Evolutionary conservation across 2,329 filamentous ascomycete genomes (phyloP).

Genomic region (Microdochium trichocladiopsis): DNA sequence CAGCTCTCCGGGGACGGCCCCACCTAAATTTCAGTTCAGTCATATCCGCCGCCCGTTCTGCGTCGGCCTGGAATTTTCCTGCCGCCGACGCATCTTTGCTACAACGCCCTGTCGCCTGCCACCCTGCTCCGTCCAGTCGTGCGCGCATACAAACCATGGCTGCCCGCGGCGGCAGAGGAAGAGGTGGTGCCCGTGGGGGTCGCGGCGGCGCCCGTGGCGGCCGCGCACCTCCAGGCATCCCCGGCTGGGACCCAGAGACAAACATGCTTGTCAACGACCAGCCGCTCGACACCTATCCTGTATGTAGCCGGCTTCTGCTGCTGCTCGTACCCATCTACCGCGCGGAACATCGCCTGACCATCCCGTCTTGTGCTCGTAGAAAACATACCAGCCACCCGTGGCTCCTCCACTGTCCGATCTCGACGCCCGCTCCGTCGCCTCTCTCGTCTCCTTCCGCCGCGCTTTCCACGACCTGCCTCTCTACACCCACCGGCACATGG

Average conservation of each 20-base stretch:
- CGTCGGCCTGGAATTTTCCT: not conserved
- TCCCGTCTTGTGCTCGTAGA: no score
- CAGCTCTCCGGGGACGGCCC: not conserved
- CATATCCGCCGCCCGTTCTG: conserved; percentile 2
- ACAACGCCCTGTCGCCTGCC: not conserved
- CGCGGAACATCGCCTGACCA: no score
- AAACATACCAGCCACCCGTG: conserved; percentile 37
- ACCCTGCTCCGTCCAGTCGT: not conserved
- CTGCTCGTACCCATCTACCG: not conserved
- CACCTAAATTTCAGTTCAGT: not conserved
- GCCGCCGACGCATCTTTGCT: not conserved
- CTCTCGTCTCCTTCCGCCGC: conserved; percentile 48
- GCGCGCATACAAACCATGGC: conserved; percentile 31
- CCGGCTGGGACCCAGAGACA: conserved; percentile 46
- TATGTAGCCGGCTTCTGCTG: conserved; percentile 21
- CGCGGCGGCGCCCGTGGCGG: conserved; percentile 39
- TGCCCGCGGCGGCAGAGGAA: conserved; percentile 42
- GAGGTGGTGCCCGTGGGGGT: conserved; percentile 38
- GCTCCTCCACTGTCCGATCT: conserved; percentile 32
- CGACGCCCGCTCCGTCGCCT: conserved; percentile 40
- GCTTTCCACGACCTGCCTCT: conserved; percentile 47
- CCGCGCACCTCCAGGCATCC: conserved; percentile 33
- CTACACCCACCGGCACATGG: conserved; percentile 46
- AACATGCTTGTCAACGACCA: conserved; percentile 38
- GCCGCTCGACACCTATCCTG: conserved; percentile 54